Percentiles rank a stretch among this genome's conserved stretches.
These are phyloP conservation scores for Scenedesmus sp. DNA, from an alignment of 163 green algal genomes.

Conservation along the genomic window DNA sequence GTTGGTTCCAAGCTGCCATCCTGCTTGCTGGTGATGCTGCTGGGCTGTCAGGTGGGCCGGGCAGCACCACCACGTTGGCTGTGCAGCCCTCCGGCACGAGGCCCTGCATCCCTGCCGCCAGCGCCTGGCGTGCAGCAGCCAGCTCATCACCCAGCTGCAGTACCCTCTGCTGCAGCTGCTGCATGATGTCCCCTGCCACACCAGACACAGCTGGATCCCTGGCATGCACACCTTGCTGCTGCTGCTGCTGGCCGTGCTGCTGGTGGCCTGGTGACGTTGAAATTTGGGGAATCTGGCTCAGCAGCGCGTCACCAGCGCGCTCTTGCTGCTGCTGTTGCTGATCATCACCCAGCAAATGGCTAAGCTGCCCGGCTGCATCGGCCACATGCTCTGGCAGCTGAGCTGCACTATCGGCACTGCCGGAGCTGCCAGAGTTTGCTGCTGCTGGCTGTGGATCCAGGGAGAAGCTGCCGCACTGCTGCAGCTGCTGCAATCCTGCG, in stretches of 20 bases:
- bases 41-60: neutral
- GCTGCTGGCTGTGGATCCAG: neutral
- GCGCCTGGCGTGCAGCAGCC: conserved; percentile 36
- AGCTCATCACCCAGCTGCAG: conserved; percentile 55
- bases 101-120: conserved; percentile 43
- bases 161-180: conserved; percentile 57
- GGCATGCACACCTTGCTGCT: conserved; percentile 34
- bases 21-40: conserved; percentile 9
- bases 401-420: conserved; percentile 54
- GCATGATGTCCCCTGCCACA: conserved; percentile 47
- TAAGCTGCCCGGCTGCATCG: neutral
- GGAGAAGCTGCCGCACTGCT: neutral
- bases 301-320: neutral
- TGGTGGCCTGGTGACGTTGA: neutral
- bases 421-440: conserved; percentile 32
- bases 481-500: neutral
- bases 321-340: neutral
- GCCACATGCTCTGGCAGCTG: neutral
- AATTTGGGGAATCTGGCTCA: neutral
- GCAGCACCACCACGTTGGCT: neutral
- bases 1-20: neutral
- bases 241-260: conserved; percentile 16
- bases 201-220: conserved; percentile 8
- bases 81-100: conserved; percentile 12
- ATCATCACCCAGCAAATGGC: neutral